A percentile compares a stretch with the other conserved stretches of the same genome.
Evolutionary conservation across 352 stramenopile genomes (phyloP).

Genomic region (Globisporangium acanthophoron): DNA sequence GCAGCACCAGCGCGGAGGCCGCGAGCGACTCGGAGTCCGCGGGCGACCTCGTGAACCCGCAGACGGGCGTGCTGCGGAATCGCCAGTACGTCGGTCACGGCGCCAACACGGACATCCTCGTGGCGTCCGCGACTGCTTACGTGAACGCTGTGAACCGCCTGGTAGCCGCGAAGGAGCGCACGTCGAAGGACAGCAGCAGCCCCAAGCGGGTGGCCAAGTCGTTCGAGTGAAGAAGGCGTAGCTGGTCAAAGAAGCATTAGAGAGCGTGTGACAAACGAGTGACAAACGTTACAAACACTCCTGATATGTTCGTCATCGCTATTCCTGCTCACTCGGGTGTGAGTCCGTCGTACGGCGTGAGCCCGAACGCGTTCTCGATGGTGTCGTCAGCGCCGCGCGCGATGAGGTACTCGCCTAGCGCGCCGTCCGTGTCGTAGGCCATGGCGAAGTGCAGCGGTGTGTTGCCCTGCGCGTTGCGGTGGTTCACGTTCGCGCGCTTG

Average conservation of each 20-base stretch:
- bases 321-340: constrained; percentile 29
- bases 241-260: neutral
- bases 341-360: constrained; percentile 92
- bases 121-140: constrained; percentile 84
- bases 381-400: constrained; percentile 90
- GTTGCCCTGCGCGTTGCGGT: constrained; percentile 90
- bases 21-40: constrained; percentile 25
- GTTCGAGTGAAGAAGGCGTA: constrained; percentile 15
- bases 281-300: neutral
- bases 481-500: constrained; percentile 87
- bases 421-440: constrained; percentile 87
- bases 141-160: constrained; percentile 86
- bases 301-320: neutral
- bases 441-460: constrained; percentile 93
- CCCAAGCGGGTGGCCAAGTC: constrained; percentile 18
- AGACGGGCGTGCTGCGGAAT: constrained; percentile 74
- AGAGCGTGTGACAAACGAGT: neutral
- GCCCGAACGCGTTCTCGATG: constrained; percentile 90
- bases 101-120: constrained; percentile 88
- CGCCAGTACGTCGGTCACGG: constrained; percentile 87
- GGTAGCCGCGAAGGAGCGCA: constrained; percentile 62
- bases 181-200: constrained; percentile 9
- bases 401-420: constrained; percentile 91
- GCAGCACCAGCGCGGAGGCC: constrained; percentile 15
- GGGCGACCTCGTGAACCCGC: constrained; percentile 74